Conservation (phyloP, 768 basidiomycete species). For the Butyriboletus loyo region DNA sequence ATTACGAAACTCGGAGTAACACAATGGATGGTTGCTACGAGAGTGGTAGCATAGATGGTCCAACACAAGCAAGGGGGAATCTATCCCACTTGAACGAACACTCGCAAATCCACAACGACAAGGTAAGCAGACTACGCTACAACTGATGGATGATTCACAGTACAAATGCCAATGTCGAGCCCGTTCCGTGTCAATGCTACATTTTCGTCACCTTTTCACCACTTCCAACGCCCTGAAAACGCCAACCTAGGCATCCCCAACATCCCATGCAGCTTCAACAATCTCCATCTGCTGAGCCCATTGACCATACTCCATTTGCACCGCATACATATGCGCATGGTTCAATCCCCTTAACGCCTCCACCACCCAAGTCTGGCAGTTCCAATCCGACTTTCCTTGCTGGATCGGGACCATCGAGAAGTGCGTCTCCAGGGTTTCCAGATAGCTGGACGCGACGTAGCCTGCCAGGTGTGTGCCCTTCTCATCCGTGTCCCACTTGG, state of each 20-base stretch:
- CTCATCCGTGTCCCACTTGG: conserved; percentile 14
- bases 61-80: too few relatives aligned
- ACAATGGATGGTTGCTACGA: too few relatives aligned
- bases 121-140: not conserved
- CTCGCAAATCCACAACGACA: too few relatives aligned
- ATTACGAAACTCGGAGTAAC: too few relatives aligned
- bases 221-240: not conserved
- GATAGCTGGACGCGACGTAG: not conserved
- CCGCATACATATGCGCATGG: conserved; percentile 11
- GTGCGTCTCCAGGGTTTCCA: conserved; percentile 5
- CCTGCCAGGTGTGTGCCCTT: conserved; percentile 12
- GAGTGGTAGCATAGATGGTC: too few relatives aligned
- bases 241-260: not conserved
- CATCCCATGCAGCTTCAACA: conserved; percentile 13
- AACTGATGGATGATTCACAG: not conserved
- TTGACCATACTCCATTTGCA: conserved; percentile 12
- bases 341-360: conserved; percentile 15
- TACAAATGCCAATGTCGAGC: too few relatives aligned
- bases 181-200: too few relatives aligned
- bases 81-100: too few relatives aligned
- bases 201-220: not conserved
- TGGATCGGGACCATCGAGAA: conserved; percentile 11
- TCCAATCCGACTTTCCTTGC: conserved; percentile 8
- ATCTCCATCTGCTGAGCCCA: conserved; percentile 17
- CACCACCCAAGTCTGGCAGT: conserved; percentile 19